These are phyloP conservation scores for Barnettozyma pratensis DNA, from an alignment of 805 yeast genomes.

Conservation along the genomic window DNA sequence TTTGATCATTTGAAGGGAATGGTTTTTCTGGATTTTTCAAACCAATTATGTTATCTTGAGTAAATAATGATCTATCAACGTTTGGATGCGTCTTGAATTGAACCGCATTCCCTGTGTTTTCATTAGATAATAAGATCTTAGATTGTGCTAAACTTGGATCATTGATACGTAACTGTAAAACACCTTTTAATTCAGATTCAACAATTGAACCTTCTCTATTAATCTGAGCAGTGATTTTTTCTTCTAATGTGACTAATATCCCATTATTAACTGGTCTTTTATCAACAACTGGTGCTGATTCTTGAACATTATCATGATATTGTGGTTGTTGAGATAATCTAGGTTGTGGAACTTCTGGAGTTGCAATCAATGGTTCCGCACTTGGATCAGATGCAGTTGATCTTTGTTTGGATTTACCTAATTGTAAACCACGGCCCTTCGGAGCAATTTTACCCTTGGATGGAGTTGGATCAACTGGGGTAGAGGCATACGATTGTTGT, in stretches of 20 bases:
- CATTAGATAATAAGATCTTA: slow-evolving; percentile 51
- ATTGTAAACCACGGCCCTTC: slow-evolving; percentile 70
- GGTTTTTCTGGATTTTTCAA: slow-evolving; percentile 73
- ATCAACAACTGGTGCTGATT: slow-evolving; percentile 16
- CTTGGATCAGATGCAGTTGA: slow-evolving; percentile 17
- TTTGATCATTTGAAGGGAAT: slow-evolving; percentile 89
- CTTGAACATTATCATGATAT: slow-evolving; percentile 9
- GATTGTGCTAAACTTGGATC: slow-evolving; percentile 66
- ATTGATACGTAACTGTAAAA: slow-evolving; percentile 80
- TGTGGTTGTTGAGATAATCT: slow-evolving; percentile 9
- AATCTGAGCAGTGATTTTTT: slow-evolving; percentile 71
- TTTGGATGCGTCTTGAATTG: slow-evolving; percentile 95
- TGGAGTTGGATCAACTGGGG: slow-evolving; percentile 21
- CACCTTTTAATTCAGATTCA: slow-evolving; percentile 82
- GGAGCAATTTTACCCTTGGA: slow-evolving; percentile 31
- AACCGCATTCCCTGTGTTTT: slow-evolving; percentile 41
- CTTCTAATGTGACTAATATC: slow-evolving; percentile 70
- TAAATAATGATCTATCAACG: slow-evolving; percentile 75
- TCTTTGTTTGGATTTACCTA: slow-evolving; percentile 47
- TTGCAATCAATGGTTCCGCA: slow-evolving; percentile 28
- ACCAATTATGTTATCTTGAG: slow-evolving; percentile 51
- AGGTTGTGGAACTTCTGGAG: slow-evolving; percentile 24
- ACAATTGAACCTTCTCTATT: slow-evolving; percentile 76
- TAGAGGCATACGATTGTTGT: slow-evolving; percentile 18
- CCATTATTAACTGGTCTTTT: slow-evolving; percentile 56